Percentiles rank a stretch among this genome's conserved stretches.
phyloP scores from a whole-genome alignment of 768 basidiomycete genomes.

The Boletus reticuloceps region DNA sequence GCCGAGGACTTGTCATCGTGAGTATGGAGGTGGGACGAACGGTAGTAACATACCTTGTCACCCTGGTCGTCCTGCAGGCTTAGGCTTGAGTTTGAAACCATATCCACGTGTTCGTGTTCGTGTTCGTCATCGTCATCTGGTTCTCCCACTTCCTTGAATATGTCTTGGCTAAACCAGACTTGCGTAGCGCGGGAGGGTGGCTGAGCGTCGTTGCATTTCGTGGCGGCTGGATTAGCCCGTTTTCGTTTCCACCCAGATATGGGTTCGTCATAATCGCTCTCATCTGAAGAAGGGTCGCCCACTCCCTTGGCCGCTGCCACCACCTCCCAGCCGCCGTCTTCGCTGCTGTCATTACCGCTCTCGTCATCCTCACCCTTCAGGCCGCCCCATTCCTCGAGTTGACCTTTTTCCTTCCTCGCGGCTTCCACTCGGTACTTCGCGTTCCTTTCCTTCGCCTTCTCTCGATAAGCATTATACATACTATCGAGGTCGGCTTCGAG shows the following conservation, averaged over 20 bases:
- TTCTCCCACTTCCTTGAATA: conserved; percentile 62
- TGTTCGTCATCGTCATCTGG: conserved; percentile 30
- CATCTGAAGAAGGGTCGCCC: conserved; percentile 51
- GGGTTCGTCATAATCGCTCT: conserved; percentile 41
- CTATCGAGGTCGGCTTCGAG: conserved; percentile 89
- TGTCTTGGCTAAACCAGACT: conserved; percentile 94
- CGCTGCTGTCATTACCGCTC: conserved; percentile 39
- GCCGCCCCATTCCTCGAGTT: conserved; percentile 81
- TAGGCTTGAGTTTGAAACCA: conserved; percentile 29
- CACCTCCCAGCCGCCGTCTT: conserved; percentile 70
- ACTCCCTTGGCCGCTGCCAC: conserved; percentile 54
- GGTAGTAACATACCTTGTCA: conserved; percentile 23
- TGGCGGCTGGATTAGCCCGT: conserved; percentile 34
- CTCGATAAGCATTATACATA: conserved; percentile 85
- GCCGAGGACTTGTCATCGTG: conserved; percentile 18
- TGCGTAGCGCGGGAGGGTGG: conserved; percentile 56
- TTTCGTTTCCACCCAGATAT: conserved; percentile 41
- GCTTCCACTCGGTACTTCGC: conserved; percentile 85
- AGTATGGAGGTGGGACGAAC: conserved; percentile 2
- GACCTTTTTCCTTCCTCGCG: conserved; percentile 66
- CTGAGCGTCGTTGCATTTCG: conserved; percentile 36
- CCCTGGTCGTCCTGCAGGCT: conserved; percentile 30
- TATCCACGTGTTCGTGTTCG: conserved; percentile 26
- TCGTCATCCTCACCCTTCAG: conserved; percentile 47
- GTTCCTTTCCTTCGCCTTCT: conserved; percentile 77